Conservation (phyloP, 1,139 yeast genomes). For the Yamadazyma friedrichii region DNA sequence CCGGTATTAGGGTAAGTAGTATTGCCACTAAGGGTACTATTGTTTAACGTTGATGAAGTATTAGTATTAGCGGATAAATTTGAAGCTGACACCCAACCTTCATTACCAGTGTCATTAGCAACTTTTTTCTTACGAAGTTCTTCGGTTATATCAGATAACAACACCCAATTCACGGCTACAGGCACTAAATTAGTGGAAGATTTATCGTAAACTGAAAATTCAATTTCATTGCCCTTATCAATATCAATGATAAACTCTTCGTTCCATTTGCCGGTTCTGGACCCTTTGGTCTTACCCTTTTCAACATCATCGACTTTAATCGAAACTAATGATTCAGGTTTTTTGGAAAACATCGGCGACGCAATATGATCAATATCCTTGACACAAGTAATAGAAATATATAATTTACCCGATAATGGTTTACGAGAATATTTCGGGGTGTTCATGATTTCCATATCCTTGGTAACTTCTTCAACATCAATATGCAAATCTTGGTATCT, state of each 20-base stretch:
- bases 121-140: conserved; percentile 90
- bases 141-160: conserved; percentile 87
- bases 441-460: conserved; percentile 63
- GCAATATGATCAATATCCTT: conserved; percentile 93
- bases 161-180: conserved; percentile 91
- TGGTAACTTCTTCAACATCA: conserved; percentile 59
- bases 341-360: conserved; percentile 70
- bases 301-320: conserved; percentile 87
- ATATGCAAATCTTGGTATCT: conserved; percentile 89
- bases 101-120: conserved; percentile 65
- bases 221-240: conserved; percentile 90
- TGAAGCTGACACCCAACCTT: conserved; percentile 89
- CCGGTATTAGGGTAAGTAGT: not conserved
- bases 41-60: not conserved
- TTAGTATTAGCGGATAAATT: conserved; percentile 32
- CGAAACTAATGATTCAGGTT: conserved; percentile 76
- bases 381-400: conserved; percentile 67
- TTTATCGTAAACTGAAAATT: conserved; percentile 82
- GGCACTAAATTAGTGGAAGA: conserved; percentile 67
- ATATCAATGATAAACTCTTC: conserved; percentile 80
- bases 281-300: conserved; percentile 69
- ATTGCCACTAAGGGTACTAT: not conserved
- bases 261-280: conserved; percentile 79
- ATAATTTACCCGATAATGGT: conserved; percentile 78
- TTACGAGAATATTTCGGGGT: conserved; percentile 74